Conservation (phyloP, 1,139 yeast species). For the Hyphopichia wangnamkhiaoensis region DNA sequence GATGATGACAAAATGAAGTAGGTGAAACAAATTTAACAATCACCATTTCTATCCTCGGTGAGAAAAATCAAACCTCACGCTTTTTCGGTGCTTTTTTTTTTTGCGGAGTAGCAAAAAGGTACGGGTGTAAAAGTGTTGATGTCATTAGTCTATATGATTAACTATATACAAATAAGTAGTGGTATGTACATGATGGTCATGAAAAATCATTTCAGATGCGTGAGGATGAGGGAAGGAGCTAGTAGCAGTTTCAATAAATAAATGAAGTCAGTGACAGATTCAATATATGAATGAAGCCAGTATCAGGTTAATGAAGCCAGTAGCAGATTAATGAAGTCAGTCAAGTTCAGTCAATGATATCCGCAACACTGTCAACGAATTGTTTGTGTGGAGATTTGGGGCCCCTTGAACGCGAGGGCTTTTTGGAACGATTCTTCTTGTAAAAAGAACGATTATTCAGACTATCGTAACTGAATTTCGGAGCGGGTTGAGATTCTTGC, state of each 20-base stretch:
- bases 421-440: neutral
- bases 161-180: no score
- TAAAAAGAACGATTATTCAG: neutral
- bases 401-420: no score
- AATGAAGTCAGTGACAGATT: no score
- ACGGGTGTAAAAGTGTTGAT: neutral
- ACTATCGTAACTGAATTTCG: neutral
- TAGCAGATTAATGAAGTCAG: neutral
- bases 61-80: neutral
- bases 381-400: slow-evolving; percentile 8
- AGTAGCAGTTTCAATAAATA: no score
- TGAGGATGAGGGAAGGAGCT: no score
- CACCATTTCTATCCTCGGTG: neutral
- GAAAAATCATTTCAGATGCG: no score
- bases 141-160: neutral
- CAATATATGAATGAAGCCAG: no score
- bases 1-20: neutral
- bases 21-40: neutral
- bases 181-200: no score
- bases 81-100: neutral
- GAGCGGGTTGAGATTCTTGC: neutral
- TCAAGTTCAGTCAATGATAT: slow-evolving; percentile 14
- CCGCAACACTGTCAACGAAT: slow-evolving; percentile 14
- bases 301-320: neutral
- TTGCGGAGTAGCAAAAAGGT: neutral